A percentile compares a stretch with the other conserved stretches of the same genome.
Conservation (phyloP, 305 asterid genomes). For the Solanum chacoense region DNA sequence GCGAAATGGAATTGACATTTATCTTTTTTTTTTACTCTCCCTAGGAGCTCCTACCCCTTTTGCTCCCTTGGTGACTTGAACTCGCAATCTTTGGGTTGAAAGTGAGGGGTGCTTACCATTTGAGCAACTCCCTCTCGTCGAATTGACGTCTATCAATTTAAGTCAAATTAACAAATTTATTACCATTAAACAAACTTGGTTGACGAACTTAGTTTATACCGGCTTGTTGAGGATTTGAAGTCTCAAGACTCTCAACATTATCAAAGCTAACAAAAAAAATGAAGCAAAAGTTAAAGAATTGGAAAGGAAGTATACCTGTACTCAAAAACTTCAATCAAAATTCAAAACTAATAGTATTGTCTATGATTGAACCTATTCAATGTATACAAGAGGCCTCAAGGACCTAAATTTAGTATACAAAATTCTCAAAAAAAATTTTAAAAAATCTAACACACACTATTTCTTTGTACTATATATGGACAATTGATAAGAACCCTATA, state of each 20-base stretch:
- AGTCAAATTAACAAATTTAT: neutral
- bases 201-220: neutral
- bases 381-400: constrained; percentile 6
- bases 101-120: too few relatives aligned
- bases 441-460: neutral
- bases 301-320: neutral
- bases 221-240: neutral
- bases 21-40: too few relatives aligned
- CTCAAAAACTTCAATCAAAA: neutral
- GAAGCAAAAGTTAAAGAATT: neutral
- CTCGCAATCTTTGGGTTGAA: too few relatives aligned
- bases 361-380: neutral
- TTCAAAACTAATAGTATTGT: neutral
- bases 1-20: neutral
- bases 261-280: neutral
- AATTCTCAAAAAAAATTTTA: neutral
- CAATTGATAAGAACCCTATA: neutral
- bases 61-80: too few relatives aligned
- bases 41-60: too few relatives aligned
- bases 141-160: neutral
- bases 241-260: neutral
- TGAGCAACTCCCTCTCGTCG: too few relatives aligned
- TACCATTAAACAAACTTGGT: neutral
- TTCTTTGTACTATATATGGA: neutral
- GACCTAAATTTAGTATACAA: constrained; percentile 12